These are phyloP conservation scores for Hypoxylon sp. DNA, from an alignment of 2,329 filamentous ascomycete species.

Conservation along the genomic window DNA sequence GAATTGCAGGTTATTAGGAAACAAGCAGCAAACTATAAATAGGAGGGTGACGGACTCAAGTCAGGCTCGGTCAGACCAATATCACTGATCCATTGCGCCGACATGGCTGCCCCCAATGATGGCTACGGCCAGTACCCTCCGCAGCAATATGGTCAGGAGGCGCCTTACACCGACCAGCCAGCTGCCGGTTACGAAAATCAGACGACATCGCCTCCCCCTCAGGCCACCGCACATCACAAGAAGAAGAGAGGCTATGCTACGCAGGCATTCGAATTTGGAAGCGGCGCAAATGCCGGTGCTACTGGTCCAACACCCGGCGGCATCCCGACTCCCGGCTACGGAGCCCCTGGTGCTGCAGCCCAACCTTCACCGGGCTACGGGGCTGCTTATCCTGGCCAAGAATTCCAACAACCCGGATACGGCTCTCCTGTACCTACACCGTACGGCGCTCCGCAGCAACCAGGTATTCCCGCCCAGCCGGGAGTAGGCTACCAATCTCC, in stretches of 20 bases:
- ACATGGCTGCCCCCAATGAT: conserved; percentile 66
- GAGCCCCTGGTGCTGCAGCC: conserved; percentile 51
- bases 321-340: conserved; percentile 39
- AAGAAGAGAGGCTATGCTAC: conserved; percentile 97
- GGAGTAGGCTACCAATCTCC: conserved; percentile 71
- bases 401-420: conserved; percentile 49
- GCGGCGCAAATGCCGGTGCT: conserved; percentile 80
- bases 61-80: conserved; percentile 9
- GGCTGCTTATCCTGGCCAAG: conserved; percentile 62
- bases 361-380: conserved; percentile 62
- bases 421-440: conserved; percentile 40
- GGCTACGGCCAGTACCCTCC: conserved; percentile 61
- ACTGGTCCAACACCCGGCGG: conserved; percentile 52
- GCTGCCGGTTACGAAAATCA: conserved; percentile 51
- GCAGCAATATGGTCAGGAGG: conserved; percentile 52
- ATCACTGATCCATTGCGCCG: conserved; percentile 41
- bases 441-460: conserved; percentile 56
- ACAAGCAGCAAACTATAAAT: neutral
- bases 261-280: conserved; percentile 91
- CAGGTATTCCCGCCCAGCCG: conserved; percentile 51
- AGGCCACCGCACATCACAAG: conserved; percentile 57
- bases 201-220: conserved; percentile 48
- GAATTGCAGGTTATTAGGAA: too few species aligned
- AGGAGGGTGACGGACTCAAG: conserved; percentile 13
- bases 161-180: conserved; percentile 52